Conservation (phyloP, 192 early-diverging fungal genomes). For the Coemansia sp. region DNA sequence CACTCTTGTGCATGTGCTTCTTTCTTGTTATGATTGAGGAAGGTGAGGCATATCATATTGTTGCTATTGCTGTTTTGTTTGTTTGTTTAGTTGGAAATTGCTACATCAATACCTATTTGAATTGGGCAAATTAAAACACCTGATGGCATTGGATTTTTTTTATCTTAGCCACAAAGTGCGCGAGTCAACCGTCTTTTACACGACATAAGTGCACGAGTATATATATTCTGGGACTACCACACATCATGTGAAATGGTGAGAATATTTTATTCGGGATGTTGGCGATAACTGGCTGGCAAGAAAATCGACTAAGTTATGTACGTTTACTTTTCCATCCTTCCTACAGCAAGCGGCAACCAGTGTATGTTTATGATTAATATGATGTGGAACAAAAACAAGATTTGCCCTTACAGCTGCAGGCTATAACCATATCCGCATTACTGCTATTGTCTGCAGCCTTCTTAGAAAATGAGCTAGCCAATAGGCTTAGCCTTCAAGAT, state of each 20-base stretch:
- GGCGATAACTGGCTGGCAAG: not conserved
- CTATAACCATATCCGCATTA: not conserved
- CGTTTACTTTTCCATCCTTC: not conserved
- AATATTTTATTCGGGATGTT: not conserved
- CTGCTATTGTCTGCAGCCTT: not conserved
- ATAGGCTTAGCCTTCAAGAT: not conserved
- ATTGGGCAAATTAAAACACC: not conserved
- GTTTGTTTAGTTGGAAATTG: too few relatives aligned
- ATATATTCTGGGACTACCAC: too few relatives aligned
- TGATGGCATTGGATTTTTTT: not conserved
- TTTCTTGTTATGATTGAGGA: too few relatives aligned
- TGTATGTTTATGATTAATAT: not conserved
- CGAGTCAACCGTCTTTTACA: too few relatives aligned
- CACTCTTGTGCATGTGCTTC: too few relatives aligned
- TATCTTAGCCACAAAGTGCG: not conserved
- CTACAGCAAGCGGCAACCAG: not conserved
- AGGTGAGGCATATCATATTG: too few relatives aligned
- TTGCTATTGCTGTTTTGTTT: too few relatives aligned
- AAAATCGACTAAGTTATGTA: not conserved
- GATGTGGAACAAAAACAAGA: not conserved
- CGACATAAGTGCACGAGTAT: too few relatives aligned
- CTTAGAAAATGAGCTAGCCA: not conserved
- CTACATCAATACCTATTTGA: too few relatives aligned
- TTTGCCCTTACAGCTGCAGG: not conserved
- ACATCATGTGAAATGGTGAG: too few relatives aligned